A percentile compares a stretch with the other conserved stretches of the same genome.
phyloP scores from a whole-genome alignment of 306 rosid genomes.

The Vigna hirtella region DNA sequence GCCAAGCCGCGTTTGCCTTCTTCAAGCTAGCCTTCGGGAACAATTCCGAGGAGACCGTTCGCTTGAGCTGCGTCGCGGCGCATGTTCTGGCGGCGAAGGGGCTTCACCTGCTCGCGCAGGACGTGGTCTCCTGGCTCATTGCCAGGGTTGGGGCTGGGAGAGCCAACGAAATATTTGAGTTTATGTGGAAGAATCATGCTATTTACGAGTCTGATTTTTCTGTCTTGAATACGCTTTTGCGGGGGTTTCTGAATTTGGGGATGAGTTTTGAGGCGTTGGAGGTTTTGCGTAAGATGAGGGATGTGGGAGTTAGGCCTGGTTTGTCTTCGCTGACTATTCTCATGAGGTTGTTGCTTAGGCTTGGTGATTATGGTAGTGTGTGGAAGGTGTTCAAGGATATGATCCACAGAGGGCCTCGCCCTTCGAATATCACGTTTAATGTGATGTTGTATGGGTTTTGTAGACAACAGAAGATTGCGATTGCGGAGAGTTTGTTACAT shows the following conservation, averaged over 20 bases:
- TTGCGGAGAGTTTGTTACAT: conserved; percentile 69
- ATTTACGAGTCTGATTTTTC: conserved; percentile 69
- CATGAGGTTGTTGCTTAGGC: conserved; percentile 60
- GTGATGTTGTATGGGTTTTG: conserved; percentile 68
- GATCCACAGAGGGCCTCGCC: conserved; percentile 62
- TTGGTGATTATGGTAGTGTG: conserved; percentile 76
- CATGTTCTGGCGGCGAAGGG: conserved; percentile 60
- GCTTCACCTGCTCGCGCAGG: conserved; percentile 66
- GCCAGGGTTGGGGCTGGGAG: conserved; percentile 58
- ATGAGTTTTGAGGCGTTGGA: conserved; percentile 67
- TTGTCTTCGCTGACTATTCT: conserved; percentile 54
- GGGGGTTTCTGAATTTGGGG: conserved; percentile 62
- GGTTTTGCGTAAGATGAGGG: conserved; percentile 66
- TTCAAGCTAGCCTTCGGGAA: conserved; percentile 65
- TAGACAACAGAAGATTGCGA: conserved; percentile 54
- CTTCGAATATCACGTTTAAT: conserved; percentile 50
- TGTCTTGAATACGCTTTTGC: conserved; percentile 67
- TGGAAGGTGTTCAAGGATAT: conserved; percentile 73
- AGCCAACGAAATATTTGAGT: conserved; percentile 54
- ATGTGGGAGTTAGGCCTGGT: conserved; percentile 57
- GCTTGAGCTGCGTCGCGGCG: conserved; percentile 60
- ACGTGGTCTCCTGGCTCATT: conserved; percentile 66
- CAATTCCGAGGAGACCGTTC: conserved; percentile 47
- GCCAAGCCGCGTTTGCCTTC: conserved; percentile 71
- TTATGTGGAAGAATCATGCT: conserved; percentile 71